Evolutionary conservation across 23 red algal genomes (phyloP), one percentile per base, ranked within the genome.

Genomic region (Gracilaria gracilis): DNA sequence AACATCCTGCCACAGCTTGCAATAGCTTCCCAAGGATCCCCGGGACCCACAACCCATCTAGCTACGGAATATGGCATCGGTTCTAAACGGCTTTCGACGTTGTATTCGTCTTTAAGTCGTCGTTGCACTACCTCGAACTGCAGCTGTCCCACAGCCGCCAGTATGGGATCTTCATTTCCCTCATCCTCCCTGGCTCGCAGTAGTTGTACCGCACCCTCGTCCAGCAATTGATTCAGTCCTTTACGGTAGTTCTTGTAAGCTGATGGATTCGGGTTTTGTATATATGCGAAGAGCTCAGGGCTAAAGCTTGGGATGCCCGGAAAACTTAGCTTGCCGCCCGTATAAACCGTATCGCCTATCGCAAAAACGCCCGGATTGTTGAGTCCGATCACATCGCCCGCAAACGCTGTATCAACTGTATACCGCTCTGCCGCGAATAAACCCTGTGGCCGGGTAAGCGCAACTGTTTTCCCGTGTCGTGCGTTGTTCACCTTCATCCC

Each of bases 101-200:
- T 90, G 89, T 96, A 96, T 47, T 96, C 94, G 67, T 96, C 94
- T 29, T 88, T 83, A 55, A 96, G 88, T 20, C 94, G 88, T 57
- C 89, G 50, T 62, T 91, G 88, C 31, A 96, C 88, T 19, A 96
- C 94, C 31, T 96, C 94, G 81, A 91, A 96, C 82, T 96, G 94
- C 75, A 96, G 82, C 67, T 90, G 86, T n/a, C 94, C 94, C 21
- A 96, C 94, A 31, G 94, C 94, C 14, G 94, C 94, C 57, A 96
- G 31, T 38, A 96, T 91, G 12, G 94, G 94, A 34, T 88, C 88
- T 35, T 90, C 86, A 58, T 91, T 90, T 8, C 94, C 94, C 32
- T 96, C 75, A 50, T 96, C 94, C 55, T 70, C 86, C 50, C 50
- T 80, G 65, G 94, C 82, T 13, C 86, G 53, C 37, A 96, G 74